phyloP scores from a whole-genome alignment of 1,284 basidiomycete genomes.

The Boletellus deceptivus region DNA sequence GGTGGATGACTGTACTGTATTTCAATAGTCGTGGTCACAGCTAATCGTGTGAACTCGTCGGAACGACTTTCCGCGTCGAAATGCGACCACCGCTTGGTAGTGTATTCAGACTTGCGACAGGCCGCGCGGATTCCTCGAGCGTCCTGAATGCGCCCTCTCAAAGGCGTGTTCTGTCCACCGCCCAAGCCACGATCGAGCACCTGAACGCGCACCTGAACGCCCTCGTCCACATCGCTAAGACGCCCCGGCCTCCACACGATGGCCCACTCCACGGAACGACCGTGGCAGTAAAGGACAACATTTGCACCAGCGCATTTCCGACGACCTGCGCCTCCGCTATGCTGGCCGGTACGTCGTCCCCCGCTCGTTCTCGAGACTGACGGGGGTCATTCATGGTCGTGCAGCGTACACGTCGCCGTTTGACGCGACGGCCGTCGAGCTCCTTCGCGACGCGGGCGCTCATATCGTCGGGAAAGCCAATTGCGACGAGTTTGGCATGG shows the following conservation, averaged over 20 bases:
- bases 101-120: neutral
- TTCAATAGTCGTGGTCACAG: no score
- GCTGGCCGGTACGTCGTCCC: slow-evolving; percentile 51
- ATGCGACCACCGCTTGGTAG: no score
- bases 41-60: no score
- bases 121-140: neutral
- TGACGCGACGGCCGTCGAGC: slow-evolving; percentile 81
- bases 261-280: slow-evolving; percentile 39
- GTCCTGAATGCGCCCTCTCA: neutral
- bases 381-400: neutral
- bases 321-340: slow-evolving; percentile 83
- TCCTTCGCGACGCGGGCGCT: slow-evolving; percentile 67
- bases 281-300: slow-evolving; percentile 85
- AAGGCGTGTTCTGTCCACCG: slow-evolving; percentile 15
- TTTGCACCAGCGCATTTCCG: slow-evolving; percentile 64
- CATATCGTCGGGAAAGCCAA: slow-evolving; percentile 86
- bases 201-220: slow-evolving; percentile 22
- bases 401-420: slow-evolving; percentile 78
- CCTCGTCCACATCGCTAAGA: slow-evolving; percentile 15
- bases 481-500: slow-evolving; percentile 99
- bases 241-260: neutral
- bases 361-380: neutral
- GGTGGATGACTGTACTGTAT: no score
- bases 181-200: slow-evolving; percentile 1
- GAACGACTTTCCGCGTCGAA: no score